A percentile compares a stretch with the other conserved stretches of the same genome.
These are phyloP conservation scores for Coniochaeta sp. DNA, from an alignment of 2,329 filamentous ascomycete species.

Conservation along the genomic window DNA sequence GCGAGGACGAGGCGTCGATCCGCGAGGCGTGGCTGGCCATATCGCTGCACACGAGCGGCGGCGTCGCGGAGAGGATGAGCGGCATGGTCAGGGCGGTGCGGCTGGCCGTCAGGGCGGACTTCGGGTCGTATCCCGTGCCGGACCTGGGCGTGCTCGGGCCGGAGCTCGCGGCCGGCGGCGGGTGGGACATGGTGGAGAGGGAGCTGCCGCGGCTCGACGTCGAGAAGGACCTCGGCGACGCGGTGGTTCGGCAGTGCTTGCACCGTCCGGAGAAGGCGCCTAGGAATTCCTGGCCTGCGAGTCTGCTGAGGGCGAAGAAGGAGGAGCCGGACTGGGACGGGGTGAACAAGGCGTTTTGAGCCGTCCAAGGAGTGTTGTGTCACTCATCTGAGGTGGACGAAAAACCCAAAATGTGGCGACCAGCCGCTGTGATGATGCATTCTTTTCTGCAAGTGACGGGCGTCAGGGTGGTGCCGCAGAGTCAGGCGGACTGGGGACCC, in stretches of 20 bases:
- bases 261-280: constrained; percentile 13
- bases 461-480: background rate
- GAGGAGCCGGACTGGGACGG: constrained; percentile 16
- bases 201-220: constrained; percentile 15
- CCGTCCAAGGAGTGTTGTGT: background rate
- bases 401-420: background rate
- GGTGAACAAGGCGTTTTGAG: constrained; percentile 14
- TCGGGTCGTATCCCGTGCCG: constrained; percentile 13
- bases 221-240: constrained; percentile 17
- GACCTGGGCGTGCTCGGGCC: constrained; percentile 2
- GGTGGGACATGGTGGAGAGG: constrained; percentile 6
- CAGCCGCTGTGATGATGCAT: background rate
- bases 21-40: constrained; percentile 27
- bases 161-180: background rate
- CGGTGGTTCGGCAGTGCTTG: constrained; percentile 13
- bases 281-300: constrained; percentile 12
- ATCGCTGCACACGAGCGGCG: constrained; percentile 24
- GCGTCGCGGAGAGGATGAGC: constrained; percentile 27
- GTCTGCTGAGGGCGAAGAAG: constrained; percentile 12
- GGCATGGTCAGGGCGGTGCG: constrained; percentile 22
- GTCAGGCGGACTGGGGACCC: background rate
- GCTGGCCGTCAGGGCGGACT: constrained; percentile 24
- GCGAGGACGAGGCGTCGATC: constrained; percentile 13
- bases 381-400: background rate
- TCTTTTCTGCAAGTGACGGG: background rate